Conservation (phyloP, 192 early-diverging fungal genomes). For the Dissophora ornata region DNA sequence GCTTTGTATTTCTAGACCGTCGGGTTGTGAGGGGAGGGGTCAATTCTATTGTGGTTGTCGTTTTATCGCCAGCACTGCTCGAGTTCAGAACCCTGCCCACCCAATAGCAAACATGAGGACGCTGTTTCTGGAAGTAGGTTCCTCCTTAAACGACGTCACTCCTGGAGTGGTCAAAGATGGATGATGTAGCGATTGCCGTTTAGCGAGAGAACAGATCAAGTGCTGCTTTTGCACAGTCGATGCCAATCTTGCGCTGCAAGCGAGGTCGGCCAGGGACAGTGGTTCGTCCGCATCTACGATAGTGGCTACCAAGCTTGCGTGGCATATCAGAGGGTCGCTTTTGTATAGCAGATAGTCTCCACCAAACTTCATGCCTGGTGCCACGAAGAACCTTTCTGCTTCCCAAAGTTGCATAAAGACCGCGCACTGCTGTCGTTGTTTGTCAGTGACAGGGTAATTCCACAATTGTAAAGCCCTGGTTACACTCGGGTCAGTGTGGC, state of each 20-base stretch:
- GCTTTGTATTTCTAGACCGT: too few relatives aligned
- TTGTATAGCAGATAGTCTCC: slow-evolving; percentile 88
- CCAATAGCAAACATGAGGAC: slow-evolving; percentile 54
- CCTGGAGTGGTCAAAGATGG: neutral
- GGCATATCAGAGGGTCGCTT: slow-evolving; percentile 77
- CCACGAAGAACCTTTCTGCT: slow-evolving; percentile 71
- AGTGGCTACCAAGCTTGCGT: slow-evolving; percentile 73
- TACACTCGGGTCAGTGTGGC: too few relatives aligned
- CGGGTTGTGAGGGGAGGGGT: too few relatives aligned
- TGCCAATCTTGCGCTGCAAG: slow-evolving; percentile 72
- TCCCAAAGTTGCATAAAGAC: slow-evolving; percentile 76
- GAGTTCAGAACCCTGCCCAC: slow-evolving; percentile 67
- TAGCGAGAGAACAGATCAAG: slow-evolving; percentile 58
- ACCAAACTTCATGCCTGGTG: slow-evolving; percentile 84
- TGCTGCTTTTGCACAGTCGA: slow-evolving; percentile 79
- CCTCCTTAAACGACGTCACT: neutral
- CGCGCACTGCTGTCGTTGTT: slow-evolving; percentile 50
- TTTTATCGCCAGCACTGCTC: too few relatives aligned
- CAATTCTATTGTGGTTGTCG: too few relatives aligned
- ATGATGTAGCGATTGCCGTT: neutral
- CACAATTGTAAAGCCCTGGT: too few relatives aligned
- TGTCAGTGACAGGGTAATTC: slow-evolving; percentile 52
- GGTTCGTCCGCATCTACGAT: slow-evolving; percentile 48
- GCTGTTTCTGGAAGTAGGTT: slow-evolving; percentile 1
- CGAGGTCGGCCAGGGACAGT: slow-evolving; percentile 63